Evolutionary conservation across 495 filamentous ascomycete species (phyloP).

Genomic region (Echria macrotheca): DNA sequence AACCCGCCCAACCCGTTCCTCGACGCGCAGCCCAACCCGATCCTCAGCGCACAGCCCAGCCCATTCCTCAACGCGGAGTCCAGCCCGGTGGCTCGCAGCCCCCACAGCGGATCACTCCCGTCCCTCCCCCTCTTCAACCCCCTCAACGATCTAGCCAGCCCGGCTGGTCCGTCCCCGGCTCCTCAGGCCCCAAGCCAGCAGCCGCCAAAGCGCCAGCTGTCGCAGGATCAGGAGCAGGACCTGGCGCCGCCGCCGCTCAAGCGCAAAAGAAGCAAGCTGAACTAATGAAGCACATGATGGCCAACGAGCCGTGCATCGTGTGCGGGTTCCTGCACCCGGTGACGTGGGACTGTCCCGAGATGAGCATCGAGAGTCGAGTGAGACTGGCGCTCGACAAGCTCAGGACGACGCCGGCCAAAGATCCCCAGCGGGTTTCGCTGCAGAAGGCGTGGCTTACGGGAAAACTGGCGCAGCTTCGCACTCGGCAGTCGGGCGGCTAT

Average conservation of each 20-base stretch:
- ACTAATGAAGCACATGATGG: constrained; percentile 12
- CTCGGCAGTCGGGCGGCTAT: neutral
- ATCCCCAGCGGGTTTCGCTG: neutral
- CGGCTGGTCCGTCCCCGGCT: neutral
- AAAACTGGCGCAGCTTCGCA: neutral
- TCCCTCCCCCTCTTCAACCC: too few species aligned
- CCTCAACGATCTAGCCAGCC: neutral
- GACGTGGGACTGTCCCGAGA: constrained; percentile 27
- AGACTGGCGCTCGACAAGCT: constrained; percentile 21
- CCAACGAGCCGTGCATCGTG: constrained; percentile 24
- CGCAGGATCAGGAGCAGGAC: neutral
- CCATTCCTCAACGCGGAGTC: too few species aligned
- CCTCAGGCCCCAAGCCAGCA: neutral
- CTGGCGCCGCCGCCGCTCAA: too few species aligned
- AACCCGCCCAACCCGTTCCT: too few species aligned
- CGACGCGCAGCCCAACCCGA: too few species aligned
- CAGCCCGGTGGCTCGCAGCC: too few species aligned
- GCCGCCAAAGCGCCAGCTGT: neutral
- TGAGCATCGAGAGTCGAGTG: constrained; percentile 24
- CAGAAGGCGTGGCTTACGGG: neutral
- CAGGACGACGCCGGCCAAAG: neutral
- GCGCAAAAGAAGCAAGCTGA: neutral
- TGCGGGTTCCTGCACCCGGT: constrained; percentile 26
- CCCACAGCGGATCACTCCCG: too few species aligned
- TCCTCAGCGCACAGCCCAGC: too few species aligned